These are phyloP conservation scores for Gracilaria gracilis DNA, from an alignment of 23 red algal species.

Conservation along the genomic window DNA sequence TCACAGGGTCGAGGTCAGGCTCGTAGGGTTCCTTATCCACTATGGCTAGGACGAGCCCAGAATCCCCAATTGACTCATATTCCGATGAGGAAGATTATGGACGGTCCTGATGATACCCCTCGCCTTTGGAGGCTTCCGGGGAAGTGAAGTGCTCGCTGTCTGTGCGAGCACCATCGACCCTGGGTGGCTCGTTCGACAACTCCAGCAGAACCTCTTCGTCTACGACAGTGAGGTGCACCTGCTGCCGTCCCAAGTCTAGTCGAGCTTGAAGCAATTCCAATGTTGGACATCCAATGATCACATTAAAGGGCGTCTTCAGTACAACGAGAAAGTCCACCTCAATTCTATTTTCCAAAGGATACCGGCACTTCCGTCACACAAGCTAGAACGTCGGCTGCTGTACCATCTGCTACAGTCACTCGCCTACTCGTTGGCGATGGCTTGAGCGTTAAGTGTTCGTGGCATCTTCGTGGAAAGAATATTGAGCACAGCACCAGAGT, in stretches of 20 bases:
- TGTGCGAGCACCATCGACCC: neutral
- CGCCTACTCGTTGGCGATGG: neutral
- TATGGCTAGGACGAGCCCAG: too few species aligned
- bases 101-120: neutral
- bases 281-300: neutral
- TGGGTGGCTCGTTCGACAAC: neutral
- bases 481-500: too few species aligned
- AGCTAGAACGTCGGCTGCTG: neutral
- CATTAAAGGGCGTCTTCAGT: neutral
- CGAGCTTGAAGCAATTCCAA: neutral
- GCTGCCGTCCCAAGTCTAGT: neutral
- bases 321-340: neutral
- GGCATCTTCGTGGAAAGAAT: too few species aligned
- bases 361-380: neutral
- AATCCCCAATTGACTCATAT: neutral
- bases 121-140: neutral
- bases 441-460: too few species aligned
- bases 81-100: too few species aligned
- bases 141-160: constrained; percentile 19
- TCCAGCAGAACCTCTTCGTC: neutral
- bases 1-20: too few species aligned
- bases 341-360: neutral
- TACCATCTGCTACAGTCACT: constrained; percentile 18
- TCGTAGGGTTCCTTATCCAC: too few species aligned
- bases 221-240: neutral